phyloP scores from a whole-genome alignment of 352 stramenopile genomes.

The Bremia lactucae region DNA sequence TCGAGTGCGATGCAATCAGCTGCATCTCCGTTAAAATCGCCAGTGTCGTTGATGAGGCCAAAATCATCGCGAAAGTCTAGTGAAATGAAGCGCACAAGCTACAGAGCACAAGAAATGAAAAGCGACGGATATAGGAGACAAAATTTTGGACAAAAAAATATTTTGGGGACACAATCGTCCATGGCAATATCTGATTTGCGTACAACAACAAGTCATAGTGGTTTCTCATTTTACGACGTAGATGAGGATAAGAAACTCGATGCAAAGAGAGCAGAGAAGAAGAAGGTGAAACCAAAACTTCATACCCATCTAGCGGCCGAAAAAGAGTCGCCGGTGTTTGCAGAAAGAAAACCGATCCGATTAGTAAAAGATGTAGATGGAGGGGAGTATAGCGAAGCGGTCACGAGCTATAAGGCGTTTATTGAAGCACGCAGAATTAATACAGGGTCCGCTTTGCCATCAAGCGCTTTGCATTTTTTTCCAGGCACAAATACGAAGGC shows the following conservation, averaged over 20 bases:
- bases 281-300: no score
- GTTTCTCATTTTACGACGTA: constrained; percentile 16
- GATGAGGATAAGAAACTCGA: constrained; percentile 3
- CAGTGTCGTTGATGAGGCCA: constrained; percentile 7
- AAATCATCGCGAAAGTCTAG: constrained; percentile 1
- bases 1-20: constrained; percentile 1
- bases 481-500: background rate
- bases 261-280: background rate
- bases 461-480: background rate
- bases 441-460: background rate
- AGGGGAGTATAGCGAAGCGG: constrained; percentile 5
- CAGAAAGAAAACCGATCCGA: constrained; percentile 10
- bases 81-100: constrained; percentile 4
- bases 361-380: constrained; percentile 8
- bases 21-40: constrained; percentile 5
- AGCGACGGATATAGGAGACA: background rate
- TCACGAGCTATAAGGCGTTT: constrained; percentile 10
- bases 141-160: background rate
- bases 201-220: constrained; percentile 4
- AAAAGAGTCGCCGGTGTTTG: constrained; percentile 10
- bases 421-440: constrained; percentile 14
- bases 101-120: background rate
- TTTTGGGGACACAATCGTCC: constrained; percentile 9
- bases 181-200: constrained; percentile 10
- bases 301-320: background rate